Evolutionary conservation across 768 basidiomycete species (phyloP), one percentile per base, ranked within the genome.

Genomic region (Fomitopsis serialis): DNA sequence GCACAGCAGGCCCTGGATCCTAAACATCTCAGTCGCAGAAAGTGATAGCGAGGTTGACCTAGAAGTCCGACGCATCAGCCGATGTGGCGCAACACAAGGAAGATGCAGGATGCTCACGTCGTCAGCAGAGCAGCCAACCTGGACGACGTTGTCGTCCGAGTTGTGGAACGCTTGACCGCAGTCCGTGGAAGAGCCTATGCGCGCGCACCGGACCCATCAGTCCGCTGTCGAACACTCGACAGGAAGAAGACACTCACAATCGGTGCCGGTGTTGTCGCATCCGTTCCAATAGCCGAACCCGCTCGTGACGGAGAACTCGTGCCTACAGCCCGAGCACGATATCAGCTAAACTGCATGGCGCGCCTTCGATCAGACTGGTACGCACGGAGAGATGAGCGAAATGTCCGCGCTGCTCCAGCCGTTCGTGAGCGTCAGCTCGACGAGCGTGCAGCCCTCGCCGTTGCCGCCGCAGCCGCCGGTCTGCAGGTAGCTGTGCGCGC

Each of bases 281-380:
- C 75, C 75, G 51, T 71, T 63, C 61, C 60, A 74, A 61, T 73
- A 78, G 17, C 75, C 67, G 50, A 78, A 75, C 27, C 71, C 71
- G 45, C 69, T 63, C 3, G 72, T 64, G 4, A 75, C 73, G 3
- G 71, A 72, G 64, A 74, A 77, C 2, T 62, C 29, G 52, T 69
- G 73, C 13, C 75, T 76, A 34, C 13, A 19, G 35, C 58, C 59
- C 12, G 60, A 61, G 13, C 17, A 47, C 34, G 8, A 22, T n/a
- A n/a, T n/a, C n/a, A n/a, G n/a, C 24, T 52, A 61, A n/a, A 57
- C 35, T 11, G 58, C 56, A 22, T 55, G 25, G 27, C 23, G 22
- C 25, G 29, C 8, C n/a, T 5, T 15, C 12, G 35, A 6, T 27
- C 13, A 17, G 27, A 47, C 24, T 15, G 4, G 63, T 17, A 15